phyloP scores from a whole-genome alignment of 768 basidiomycete genomes.

The Boletus rubescentipes region DNA sequence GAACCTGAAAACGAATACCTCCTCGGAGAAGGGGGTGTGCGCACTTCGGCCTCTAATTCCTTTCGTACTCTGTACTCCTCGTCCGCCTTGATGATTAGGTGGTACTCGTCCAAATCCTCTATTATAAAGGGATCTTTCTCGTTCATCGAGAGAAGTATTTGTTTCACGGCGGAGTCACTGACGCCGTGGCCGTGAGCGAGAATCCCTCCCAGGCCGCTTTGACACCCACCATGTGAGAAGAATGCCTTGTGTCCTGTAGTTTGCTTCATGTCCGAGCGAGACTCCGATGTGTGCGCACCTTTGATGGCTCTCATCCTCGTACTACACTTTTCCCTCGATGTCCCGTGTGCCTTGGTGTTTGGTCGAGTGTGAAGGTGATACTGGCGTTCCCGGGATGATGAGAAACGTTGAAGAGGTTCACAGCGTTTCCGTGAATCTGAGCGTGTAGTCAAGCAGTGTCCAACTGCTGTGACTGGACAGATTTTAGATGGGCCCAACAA shows the following conservation, averaged over 20 bases:
- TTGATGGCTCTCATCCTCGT: constrained; percentile 60
- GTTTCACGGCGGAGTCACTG: constrained; percentile 89
- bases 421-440: neutral
- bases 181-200: no score
- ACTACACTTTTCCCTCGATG: neutral
- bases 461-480: neutral
- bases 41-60: constrained; percentile 75
- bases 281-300: constrained; percentile 38
- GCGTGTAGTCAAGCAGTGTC: neutral
- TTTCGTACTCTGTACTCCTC: constrained; percentile 71
- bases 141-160: constrained; percentile 80
- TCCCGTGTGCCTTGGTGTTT: neutral
- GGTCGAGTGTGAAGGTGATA: neutral
- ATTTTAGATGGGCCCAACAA: neutral
- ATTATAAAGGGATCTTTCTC: constrained; percentile 80
- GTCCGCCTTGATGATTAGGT: constrained; percentile 81
- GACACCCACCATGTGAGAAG: constrained; percentile 62
- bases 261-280: constrained; percentile 3
- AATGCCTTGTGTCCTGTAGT: constrained; percentile 43
- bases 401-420: constrained; percentile 9
- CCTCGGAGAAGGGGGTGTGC: neutral
- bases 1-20: neutral
- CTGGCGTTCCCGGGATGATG: constrained; percentile 13
- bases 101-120: constrained; percentile 82
- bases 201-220: neutral